Evolutionary conservation across 108 stramenopile genomes (phyloP).

Genomic region (Fistulifera pelliculosa): DNA sequence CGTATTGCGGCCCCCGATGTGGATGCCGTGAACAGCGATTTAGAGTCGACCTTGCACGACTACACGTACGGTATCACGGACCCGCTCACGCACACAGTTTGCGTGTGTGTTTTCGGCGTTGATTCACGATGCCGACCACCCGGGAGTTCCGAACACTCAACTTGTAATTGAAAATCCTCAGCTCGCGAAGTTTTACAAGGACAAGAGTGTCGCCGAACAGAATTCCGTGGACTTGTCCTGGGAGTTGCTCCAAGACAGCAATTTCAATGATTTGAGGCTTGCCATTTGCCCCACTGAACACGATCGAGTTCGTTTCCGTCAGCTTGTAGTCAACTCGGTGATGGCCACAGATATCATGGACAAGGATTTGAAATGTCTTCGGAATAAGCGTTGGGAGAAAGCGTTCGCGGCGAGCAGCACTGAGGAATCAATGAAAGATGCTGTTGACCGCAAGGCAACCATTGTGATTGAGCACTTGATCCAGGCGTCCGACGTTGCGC

Average conservation of each 20-base stretch:
- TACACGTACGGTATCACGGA: slow-evolving; percentile 11
- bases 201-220: slow-evolving; percentile 49
- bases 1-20: slow-evolving; percentile 1
- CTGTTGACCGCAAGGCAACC: slow-evolving; percentile 17
- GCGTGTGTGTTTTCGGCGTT: slow-evolving; percentile 13
- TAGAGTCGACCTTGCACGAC: slow-evolving; percentile 4
- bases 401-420: slow-evolving; percentile 6
- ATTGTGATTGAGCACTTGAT: slow-evolving; percentile 32
- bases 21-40: not conserved
- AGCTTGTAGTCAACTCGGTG: slow-evolving; percentile 22
- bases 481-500: slow-evolving; percentile 29
- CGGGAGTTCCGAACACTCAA: slow-evolving; percentile 21
- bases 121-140: slow-evolving; percentile 23
- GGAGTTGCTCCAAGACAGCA: slow-evolving; percentile 21
- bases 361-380: slow-evolving; percentile 12
- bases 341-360: slow-evolving; percentile 21
- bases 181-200: slow-evolving; percentile 39
- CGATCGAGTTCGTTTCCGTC: slow-evolving; percentile 26
- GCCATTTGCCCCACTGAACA: slow-evolving; percentile 24
- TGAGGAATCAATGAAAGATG: not conserved
- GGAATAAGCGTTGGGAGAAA: slow-evolving; percentile 16
- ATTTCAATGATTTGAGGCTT: slow-evolving; percentile 20
- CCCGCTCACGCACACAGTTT: slow-evolving; percentile 6
- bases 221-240: slow-evolving; percentile 47
- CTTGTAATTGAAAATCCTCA: slow-evolving; percentile 12